A percentile compares a stretch with the other conserved stretches of the same genome.
Evolutionary conservation across 495 filamentous ascomycete genomes (phyloP).

Genomic region (Ascodesmis nigricans): DNA sequence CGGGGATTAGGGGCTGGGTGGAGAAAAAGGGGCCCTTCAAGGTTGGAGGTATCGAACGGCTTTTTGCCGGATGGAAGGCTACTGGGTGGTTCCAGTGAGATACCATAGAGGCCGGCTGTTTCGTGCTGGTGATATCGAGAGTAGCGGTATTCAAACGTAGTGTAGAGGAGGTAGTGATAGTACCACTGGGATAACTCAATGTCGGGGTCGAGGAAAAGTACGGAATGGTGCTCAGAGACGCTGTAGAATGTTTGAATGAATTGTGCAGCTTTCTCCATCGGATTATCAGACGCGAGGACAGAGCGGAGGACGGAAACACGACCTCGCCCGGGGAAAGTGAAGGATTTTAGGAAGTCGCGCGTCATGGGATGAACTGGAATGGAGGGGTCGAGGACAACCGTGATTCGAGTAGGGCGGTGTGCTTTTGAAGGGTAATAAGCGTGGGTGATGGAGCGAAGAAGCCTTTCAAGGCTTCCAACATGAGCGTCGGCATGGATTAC

Average conservation of each 20-base stretch:
- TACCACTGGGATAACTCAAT: slow-evolving; percentile 41
- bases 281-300: slow-evolving; percentile 19
- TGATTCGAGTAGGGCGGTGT: slow-evolving; percentile 25
- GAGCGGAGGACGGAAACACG: slow-evolving; percentile 32
- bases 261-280: slow-evolving; percentile 30
- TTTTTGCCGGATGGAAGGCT: slow-evolving; percentile 27
- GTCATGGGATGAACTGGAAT: slow-evolving; percentile 30
- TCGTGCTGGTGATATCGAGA: slow-evolving; percentile 25
- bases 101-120: slow-evolving; percentile 29
- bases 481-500: slow-evolving; percentile 36
- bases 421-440: slow-evolving; percentile 36
- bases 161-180: slow-evolving; percentile 42
- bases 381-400: slow-evolving; percentile 41
- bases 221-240: slow-evolving; percentile 30
- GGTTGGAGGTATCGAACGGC: slow-evolving; percentile 24
- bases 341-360: slow-evolving; percentile 28
- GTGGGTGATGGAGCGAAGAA: slow-evolving; percentile 35
- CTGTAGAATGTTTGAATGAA: slow-evolving; percentile 45
- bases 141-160: slow-evolving; percentile 38
- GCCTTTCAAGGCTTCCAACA: slow-evolving; percentile 36
- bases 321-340: slow-evolving; percentile 30
- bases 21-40: slow-evolving; percentile 28
- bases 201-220: slow-evolving; percentile 41
- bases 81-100: slow-evolving; percentile 40
- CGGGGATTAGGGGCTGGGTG: slow-evolving; percentile 42